phyloP scores from a whole-genome alignment of 2,329 filamentous ascomycete species.

The Lanzia echinophila region DNA sequence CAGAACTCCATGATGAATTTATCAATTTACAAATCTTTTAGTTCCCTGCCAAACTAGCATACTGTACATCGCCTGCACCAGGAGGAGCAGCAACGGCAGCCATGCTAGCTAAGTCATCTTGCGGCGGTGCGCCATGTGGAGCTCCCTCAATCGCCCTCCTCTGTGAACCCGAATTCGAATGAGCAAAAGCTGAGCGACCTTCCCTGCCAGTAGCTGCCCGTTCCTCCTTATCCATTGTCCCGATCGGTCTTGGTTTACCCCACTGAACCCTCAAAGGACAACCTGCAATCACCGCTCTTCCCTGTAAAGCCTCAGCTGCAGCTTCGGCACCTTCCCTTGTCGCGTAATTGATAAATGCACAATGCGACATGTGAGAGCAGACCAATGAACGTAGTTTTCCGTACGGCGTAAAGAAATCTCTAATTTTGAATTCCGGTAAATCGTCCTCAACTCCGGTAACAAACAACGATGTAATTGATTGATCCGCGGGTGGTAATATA shows the following conservation, averaged over 20 bases:
- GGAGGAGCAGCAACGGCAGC: constrained; percentile 66
- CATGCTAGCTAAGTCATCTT: constrained; percentile 29
- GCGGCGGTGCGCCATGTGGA: constrained; percentile 14
- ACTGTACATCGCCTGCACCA: constrained; percentile 69
- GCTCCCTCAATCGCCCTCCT: constrained; percentile 25
- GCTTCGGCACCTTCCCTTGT: constrained; percentile 77
- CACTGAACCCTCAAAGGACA: constrained; percentile 86
- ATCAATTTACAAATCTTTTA: constrained; percentile 38
- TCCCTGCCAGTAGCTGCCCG: constrained; percentile 74
- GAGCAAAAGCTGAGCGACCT: constrained; percentile 55
- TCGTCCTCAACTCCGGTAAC: constrained; percentile 95
- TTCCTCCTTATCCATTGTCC: constrained; percentile 84
- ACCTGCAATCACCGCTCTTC: constrained; percentile 81
- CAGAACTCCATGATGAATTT: constrained; percentile 21
- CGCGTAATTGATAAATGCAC: constrained; percentile 92
- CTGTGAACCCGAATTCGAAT: constrained; percentile 31
- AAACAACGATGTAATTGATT: constrained; percentile 86
- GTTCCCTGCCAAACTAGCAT: constrained; percentile 79
- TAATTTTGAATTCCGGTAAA: constrained; percentile 83
- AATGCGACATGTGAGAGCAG: constrained; percentile 95
- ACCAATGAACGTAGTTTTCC: constrained; percentile 89
- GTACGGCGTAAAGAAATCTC: constrained; percentile 81
- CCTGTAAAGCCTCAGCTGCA: constrained; percentile 78
- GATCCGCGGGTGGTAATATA: constrained; percentile 76
- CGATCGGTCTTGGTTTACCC: constrained; percentile 87